Percentiles rank a stretch among this genome's conserved stretches.
phyloP scores from a whole-genome alignment of 306 rosid genomes.

The Bauhinia variegata region DNA sequence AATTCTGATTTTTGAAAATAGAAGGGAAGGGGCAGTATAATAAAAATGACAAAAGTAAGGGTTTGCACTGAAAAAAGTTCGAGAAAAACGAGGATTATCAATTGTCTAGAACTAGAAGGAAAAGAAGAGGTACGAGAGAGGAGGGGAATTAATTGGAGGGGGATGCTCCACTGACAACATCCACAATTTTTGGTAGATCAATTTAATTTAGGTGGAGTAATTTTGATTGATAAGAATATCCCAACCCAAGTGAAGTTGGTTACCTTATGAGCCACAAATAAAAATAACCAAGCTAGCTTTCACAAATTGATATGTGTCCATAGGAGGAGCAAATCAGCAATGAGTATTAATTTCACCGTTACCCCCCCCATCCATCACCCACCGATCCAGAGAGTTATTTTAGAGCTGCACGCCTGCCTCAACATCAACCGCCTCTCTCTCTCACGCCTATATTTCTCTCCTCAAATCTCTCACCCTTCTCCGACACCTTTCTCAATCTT shows the following conservation, averaged over 20 bases:
- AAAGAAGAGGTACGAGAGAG: neutral
- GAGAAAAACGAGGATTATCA: constrained; percentile 8
- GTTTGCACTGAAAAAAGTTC: neutral
- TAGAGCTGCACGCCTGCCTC: no score
- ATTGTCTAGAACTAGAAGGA: neutral
- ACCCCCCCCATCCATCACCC: neutral
- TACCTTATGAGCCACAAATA: constrained; percentile 28
- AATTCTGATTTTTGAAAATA: no score
- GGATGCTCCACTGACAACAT: no score
- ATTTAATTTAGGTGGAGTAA: no score
- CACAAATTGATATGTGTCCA: neutral
- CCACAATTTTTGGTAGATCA: no score
- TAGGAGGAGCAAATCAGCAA: no score
- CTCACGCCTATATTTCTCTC: neutral
- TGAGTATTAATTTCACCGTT: no score
- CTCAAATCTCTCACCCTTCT: neutral
- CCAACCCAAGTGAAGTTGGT: neutral
- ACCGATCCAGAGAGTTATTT: no score
- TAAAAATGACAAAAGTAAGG: neutral
- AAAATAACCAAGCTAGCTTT: neutral
- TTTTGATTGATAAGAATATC: no score
- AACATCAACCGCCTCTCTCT: neutral
- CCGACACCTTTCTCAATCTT: neutral
- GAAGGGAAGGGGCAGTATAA: neutral
- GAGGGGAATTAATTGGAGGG: no score